These are phyloP conservation scores for Curvularia verruculosa DNA, from an alignment of 2,329 filamentous ascomycete genomes.

Conservation along the genomic window DNA sequence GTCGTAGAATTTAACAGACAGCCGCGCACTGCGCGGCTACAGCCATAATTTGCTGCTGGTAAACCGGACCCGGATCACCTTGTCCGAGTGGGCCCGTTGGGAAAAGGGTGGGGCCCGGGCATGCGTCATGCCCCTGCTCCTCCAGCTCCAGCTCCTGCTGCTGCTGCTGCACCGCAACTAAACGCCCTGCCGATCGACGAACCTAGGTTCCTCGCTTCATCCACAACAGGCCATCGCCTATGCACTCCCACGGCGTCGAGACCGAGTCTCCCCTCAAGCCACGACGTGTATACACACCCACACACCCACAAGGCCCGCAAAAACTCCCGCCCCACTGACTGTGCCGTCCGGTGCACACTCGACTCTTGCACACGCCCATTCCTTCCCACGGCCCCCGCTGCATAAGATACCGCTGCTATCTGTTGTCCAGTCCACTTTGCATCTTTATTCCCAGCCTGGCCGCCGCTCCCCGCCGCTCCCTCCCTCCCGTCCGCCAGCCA, in stretches of 20 bases:
- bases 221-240: slow-evolving; percentile 7
- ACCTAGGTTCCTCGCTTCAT: slow-evolving; percentile 30
- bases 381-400: slow-evolving; percentile 6
- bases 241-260: slow-evolving; percentile 3
- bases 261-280: slow-evolving; percentile 6
- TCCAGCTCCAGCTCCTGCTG: too few species aligned
- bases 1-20: slow-evolving; percentile 14
- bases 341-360: slow-evolving; percentile 5
- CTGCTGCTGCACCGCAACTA: slow-evolving; percentile 8
- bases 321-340: not conserved
- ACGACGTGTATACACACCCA: not conserved
- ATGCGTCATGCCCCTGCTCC: slow-evolving; percentile 27
- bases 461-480: not conserved
- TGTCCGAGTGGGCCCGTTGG: slow-evolving; percentile 27
- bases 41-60: slow-evolving; percentile 10
- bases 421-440: slow-evolving; percentile 6
- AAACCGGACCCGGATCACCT: slow-evolving; percentile 14
- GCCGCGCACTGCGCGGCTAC: slow-evolving; percentile 44
- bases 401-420: slow-evolving; percentile 7
- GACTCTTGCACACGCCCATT: not conserved
- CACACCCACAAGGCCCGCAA: not conserved
- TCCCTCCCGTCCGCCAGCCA: slow-evolving; percentile 3
- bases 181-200: slow-evolving; percentile 33
- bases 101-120: slow-evolving; percentile 27
- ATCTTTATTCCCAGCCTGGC: not conserved